Evolutionary conservation across 2,329 filamentous ascomycete species (phyloP).

Genomic region (Meredithiella fracta): DNA sequence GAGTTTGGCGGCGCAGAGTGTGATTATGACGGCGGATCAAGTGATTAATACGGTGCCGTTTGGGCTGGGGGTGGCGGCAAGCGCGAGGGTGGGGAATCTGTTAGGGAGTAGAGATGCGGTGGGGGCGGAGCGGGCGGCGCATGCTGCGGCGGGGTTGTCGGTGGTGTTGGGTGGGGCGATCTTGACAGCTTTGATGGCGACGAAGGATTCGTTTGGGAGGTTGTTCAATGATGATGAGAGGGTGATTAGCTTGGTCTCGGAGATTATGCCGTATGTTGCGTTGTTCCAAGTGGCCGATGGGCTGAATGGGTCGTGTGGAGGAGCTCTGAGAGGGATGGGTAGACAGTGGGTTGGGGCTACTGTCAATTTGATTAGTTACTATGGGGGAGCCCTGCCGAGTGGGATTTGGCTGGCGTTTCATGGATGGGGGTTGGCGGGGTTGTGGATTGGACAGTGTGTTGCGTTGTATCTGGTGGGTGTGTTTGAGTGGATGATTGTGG

Average conservation of each 20-base stretch:
- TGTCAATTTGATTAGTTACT: constrained; percentile 73
- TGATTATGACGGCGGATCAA: constrained; percentile 82
- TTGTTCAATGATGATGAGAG: constrained; percentile 66
- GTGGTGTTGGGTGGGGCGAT: constrained; percentile 52
- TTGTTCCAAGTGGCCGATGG: constrained; percentile 85
- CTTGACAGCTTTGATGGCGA: constrained; percentile 50
- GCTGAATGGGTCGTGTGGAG: constrained; percentile 70
- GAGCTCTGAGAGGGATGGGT: constrained; percentile 67
- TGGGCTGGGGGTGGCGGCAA: constrained; percentile 68
- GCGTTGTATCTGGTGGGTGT: constrained; percentile 65
- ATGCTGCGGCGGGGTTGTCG: constrained; percentile 57
- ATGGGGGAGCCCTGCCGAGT: constrained; percentile 62
- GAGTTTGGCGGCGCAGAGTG: constrained; percentile 64
- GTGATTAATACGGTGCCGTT: constrained; percentile 77
- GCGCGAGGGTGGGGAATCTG: constrained; percentile 62
- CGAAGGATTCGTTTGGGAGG: constrained; percentile 55
- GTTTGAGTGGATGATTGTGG: constrained; percentile 66
- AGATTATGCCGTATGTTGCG: constrained; percentile 72
- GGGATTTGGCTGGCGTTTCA: constrained; percentile 76
- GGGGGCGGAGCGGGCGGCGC: constrained; percentile 55
- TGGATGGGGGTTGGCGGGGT: constrained; percentile 62
- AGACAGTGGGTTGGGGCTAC: constrained; percentile 69
- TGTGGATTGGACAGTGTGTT: constrained; percentile 75
- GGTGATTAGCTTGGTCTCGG: constrained; percentile 55
- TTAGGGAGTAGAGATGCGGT: constrained; percentile 50